Evolutionary conservation across 1,284 basidiomycete genomes (phyloP).

Genomic region (Filobasidium uniguttulatum): DNA sequence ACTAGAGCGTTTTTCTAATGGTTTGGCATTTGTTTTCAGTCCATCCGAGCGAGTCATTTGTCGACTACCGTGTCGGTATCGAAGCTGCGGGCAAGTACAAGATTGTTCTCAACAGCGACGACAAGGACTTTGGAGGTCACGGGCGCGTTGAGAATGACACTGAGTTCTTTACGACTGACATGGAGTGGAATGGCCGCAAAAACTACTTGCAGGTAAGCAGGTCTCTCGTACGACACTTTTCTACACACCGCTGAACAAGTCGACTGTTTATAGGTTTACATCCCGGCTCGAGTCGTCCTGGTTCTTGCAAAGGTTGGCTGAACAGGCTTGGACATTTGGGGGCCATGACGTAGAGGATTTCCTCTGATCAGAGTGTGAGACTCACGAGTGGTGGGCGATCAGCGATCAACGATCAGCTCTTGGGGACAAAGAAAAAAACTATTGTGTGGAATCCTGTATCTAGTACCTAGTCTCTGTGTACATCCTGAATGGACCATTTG

Average conservation of each 20-base stretch:
- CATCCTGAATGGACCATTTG: too few relatives aligned
- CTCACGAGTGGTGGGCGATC: too few relatives aligned
- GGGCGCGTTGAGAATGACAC: slow-evolving; percentile 56
- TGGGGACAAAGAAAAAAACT: too few relatives aligned
- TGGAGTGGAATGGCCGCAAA: slow-evolving; percentile 81
- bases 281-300: slow-evolving; percentile 58
- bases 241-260: too few relatives aligned
- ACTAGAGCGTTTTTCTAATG: too few relatives aligned
- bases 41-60: slow-evolving; percentile 72
- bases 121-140: slow-evolving; percentile 77
- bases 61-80: slow-evolving; percentile 85
- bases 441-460: too few relatives aligned
- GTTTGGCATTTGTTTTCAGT: slow-evolving; percentile 39
- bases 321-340: too few relatives aligned
- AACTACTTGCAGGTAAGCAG: slow-evolving; percentile 69
- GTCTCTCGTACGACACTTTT: background rate
- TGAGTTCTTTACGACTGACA: slow-evolving; percentile 64
- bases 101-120: slow-evolving; percentile 69
- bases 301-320: slow-evolving; percentile 42
- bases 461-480: too few relatives aligned
- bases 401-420: too few relatives aligned
- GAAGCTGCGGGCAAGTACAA: slow-evolving; percentile 75
- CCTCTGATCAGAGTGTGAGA: too few relatives aligned
- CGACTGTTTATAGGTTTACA: slow-evolving; percentile 49
- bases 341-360: too few relatives aligned